Percentiles rank a stretch among this genome's conserved stretches.
Conservation (phyloP, 1,284 basidiomycete species). For the Tilletia walkeri region DNA sequence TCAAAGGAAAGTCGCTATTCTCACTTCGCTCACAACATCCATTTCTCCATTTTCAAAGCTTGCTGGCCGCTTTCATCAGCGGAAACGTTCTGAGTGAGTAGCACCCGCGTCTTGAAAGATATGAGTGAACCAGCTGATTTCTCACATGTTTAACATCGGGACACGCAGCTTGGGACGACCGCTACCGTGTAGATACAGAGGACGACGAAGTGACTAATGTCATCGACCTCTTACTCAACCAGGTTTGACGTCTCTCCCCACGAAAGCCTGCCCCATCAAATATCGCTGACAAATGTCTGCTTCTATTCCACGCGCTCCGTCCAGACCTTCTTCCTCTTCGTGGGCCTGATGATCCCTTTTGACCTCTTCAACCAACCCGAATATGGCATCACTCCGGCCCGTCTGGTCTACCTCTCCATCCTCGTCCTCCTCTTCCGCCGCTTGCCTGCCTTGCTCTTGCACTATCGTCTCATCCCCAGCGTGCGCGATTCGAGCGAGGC, state of each 20-base stretch:
- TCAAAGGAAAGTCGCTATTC: not conserved
- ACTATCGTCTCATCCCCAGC: slow-evolving; percentile 49
- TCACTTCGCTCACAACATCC: not conserved
- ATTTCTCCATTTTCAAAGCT: not conserved
- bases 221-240: slow-evolving; percentile 43
- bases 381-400: slow-evolving; percentile 52
- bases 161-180: slow-evolving; percentile 39
- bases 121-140: too few species aligned
- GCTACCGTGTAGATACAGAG: slow-evolving; percentile 47
- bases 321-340: slow-evolving; percentile 56
- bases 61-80: slow-evolving; percentile 44
- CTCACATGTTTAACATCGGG: too few species aligned
- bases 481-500: slow-evolving; percentile 47
- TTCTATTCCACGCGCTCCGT: not conserved
- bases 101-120: too few species aligned
- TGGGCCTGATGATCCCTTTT: slow-evolving; percentile 48
- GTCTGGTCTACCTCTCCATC: slow-evolving; percentile 56
- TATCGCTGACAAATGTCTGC: not conserved
- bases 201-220: slow-evolving; percentile 48
- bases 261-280: not conserved
- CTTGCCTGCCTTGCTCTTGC: slow-evolving; percentile 46
- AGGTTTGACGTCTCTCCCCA: slow-evolving; percentile 13
- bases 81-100: slow-evolving; percentile 35
- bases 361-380: slow-evolving; percentile 40
- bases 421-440: slow-evolving; percentile 57